Evolutionary conservation across 23 red algal species (phyloP).

Genomic region (Gracilaria caudata): DNA sequence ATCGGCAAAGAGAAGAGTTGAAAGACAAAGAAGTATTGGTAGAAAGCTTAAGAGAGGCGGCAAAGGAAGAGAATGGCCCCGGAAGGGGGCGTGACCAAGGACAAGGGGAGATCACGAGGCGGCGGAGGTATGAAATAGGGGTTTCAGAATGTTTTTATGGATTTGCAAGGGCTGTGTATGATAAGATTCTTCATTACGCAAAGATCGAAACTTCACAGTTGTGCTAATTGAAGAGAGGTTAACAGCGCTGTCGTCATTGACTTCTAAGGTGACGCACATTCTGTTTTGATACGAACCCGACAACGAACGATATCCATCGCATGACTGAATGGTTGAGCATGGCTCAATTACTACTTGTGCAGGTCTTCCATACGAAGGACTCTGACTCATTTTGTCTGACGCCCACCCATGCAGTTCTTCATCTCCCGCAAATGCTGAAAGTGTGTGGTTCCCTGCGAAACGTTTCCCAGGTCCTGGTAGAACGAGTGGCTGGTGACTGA

Average conservation of each 20-base stretch:
- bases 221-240: neutral
- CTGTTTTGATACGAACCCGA: neutral
- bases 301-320: neutral
- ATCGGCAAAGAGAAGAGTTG: neutral
- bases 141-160: conserved; percentile 1
- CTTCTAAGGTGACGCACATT: neutral
- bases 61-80: neutral
- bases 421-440: neutral
- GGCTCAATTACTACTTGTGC: neutral
- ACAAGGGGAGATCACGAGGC: neutral
- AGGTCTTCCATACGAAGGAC: neutral
- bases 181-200: neutral
- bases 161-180: conserved; percentile 12
- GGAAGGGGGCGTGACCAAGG: neutral
- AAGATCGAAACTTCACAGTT: neutral
- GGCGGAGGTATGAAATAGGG: conserved; percentile 7
- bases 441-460: too few species aligned
- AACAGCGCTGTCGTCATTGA: neutral
- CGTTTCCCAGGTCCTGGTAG: too few species aligned
- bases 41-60: neutral
- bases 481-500: too few species aligned
- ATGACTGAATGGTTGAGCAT: neutral
- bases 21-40: neutral
- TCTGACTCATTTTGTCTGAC: conserved; percentile 1
- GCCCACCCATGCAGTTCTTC: conserved; percentile 10